phyloP scores from a whole-genome alignment of 1,284 basidiomycete species.

The Boletellus deceptivus region DNA sequence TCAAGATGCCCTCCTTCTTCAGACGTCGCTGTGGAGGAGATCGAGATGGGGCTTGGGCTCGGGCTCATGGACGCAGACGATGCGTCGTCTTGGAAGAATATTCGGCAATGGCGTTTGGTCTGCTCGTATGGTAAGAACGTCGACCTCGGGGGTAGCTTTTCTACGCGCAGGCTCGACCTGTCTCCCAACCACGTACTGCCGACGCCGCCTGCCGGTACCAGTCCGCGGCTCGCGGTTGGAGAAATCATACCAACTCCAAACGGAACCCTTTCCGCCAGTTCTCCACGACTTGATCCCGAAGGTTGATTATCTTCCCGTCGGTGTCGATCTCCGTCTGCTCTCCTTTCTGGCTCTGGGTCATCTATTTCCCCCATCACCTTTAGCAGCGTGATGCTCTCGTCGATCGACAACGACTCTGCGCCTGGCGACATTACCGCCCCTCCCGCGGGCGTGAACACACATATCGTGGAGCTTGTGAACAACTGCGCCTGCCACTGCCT shows the following conservation, averaged over 20 bases:
- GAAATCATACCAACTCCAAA: background rate
- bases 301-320: background rate
- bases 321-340: background rate
- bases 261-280: background rate
- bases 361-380: constrained; percentile 13
- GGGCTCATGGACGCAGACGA: background rate
- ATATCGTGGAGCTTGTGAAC: constrained; percentile 52
- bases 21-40: constrained; percentile 2
- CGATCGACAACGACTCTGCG: constrained; percentile 9
- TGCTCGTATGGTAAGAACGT: constrained; percentile 18
- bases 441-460: constrained; percentile 42
- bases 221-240: background rate
- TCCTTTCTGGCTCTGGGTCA: background rate
- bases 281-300: constrained; percentile 3
- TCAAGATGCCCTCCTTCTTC: constrained; percentile 14
- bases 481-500: constrained; percentile 62
- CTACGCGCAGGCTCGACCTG: constrained; percentile 1
- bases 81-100: constrained; percentile 21
- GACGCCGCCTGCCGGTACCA: background rate
- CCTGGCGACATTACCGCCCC: background rate
- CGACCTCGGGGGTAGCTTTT: background rate
- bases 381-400: constrained; percentile 19
- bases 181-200: background rate
- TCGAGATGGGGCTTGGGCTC: background rate
- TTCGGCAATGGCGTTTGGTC: constrained; percentile 26